Conservation (phyloP, 495 filamentous ascomycete genomes). For the Wilcoxina mikolae region DNA sequence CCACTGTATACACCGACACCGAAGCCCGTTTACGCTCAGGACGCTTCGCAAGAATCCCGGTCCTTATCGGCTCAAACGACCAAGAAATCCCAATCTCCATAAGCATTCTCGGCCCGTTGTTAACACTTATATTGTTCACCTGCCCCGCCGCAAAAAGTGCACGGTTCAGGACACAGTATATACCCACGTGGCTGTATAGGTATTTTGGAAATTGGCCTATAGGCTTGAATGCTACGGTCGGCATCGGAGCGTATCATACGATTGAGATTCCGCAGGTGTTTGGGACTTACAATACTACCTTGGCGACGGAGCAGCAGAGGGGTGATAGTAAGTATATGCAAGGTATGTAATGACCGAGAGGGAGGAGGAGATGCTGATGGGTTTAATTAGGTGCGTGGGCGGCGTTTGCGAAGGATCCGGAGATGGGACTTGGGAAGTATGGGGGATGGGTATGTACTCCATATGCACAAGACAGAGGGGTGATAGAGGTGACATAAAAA, state of each 20-base stretch:
- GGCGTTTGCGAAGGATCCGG: constrained; percentile 38
- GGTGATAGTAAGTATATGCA: constrained; percentile 32
- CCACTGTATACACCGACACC: not conserved
- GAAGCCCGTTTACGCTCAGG: not conserved
- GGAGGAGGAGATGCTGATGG: too few species aligned
- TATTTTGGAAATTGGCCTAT: constrained; percentile 4
- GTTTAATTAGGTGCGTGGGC: constrained; percentile 33
- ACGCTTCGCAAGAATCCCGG: not conserved
- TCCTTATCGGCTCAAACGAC: not conserved
- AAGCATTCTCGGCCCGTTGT: not conserved
- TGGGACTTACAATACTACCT: constrained; percentile 10
- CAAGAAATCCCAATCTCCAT: not conserved
- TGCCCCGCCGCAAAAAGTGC: not conserved
- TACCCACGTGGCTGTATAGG: constrained; percentile 8
- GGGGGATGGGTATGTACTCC: too few species aligned
- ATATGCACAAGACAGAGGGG: too few species aligned
- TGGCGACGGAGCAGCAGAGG: constrained; percentile 18
- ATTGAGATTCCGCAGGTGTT: constrained; percentile 1
- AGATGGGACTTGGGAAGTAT: constrained; percentile 31
- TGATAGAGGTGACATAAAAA: too few species aligned
- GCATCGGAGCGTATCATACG: not conserved
- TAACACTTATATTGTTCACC: not conserved
- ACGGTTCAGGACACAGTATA: not conserved
- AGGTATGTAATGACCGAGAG: too few species aligned
- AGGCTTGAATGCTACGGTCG: not conserved